Conservation (phyloP, 331 rosid genomes). For the Quercus lobata region DNA sequence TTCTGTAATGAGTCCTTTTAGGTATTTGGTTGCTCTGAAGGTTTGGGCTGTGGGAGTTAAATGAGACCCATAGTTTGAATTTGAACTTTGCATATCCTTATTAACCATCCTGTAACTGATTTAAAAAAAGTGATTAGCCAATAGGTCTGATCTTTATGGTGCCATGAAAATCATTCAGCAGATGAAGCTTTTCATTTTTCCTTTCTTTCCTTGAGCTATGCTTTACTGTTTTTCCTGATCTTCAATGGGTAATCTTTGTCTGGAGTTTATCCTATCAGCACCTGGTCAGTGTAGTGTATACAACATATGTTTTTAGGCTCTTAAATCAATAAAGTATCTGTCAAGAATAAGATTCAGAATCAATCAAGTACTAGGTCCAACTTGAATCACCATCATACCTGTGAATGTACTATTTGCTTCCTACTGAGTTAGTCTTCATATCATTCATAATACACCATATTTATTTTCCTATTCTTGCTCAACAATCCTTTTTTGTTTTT, state of each 20-base stretch:
- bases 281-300: not conserved
- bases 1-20: not conserved
- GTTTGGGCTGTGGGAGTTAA: no score
- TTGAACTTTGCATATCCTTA: not conserved
- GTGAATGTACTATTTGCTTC: not conserved
- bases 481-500: not conserved
- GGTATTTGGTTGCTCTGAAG: no score
- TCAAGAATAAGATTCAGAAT: not conserved
- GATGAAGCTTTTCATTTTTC: not conserved
- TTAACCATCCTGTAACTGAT: not conserved
- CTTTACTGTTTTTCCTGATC: not conserved
- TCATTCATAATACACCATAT: not conserved
- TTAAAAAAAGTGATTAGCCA: not conserved
- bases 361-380: not conserved
- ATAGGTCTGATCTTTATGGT: not conserved
- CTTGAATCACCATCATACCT: not conserved
- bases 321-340: no score
- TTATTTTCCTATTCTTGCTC: not conserved
- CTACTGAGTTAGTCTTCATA: not conserved
- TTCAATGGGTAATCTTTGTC: not conserved
- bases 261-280: not conserved
- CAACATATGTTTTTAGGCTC: no score
- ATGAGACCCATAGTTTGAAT: not conserved
- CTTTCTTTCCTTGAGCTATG: not conserved
- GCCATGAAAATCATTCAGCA: not conserved